Conservation (phyloP, 2,329 filamentous ascomycete genomes). For the Chrysosporium keratinophilum region DNA sequence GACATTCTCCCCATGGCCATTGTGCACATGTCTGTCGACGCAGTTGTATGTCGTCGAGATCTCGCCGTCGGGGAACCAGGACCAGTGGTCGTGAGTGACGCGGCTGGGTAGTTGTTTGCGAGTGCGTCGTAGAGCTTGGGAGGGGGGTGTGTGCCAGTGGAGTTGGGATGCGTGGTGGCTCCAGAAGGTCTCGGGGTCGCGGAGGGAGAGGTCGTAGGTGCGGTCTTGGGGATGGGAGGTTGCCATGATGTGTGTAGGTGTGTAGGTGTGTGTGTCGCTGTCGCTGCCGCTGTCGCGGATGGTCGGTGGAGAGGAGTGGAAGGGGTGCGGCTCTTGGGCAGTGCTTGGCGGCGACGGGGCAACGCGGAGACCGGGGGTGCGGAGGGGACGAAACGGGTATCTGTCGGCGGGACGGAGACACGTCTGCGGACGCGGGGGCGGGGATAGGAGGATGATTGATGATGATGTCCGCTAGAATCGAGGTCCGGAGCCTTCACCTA, state of each 20-base stretch:
- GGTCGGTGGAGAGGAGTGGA: no score
- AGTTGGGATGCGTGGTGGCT: constrained; percentile 60
- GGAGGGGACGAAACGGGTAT: neutral
- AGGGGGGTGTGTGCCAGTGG: constrained; percentile 69
- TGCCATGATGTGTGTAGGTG: neutral
- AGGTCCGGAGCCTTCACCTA: no score
- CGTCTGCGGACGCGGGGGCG: neutral
- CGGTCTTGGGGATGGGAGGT: constrained; percentile 36
- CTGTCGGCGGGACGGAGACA: neutral
- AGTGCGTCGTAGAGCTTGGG: constrained; percentile 47
- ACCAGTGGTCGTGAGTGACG: constrained; percentile 63
- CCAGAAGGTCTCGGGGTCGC: constrained; percentile 67
- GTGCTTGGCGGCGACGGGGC: no score
- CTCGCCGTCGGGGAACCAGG: constrained; percentile 81
- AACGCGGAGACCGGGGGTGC: no score
- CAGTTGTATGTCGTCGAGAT: constrained; percentile 91
- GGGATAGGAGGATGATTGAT: neutral
- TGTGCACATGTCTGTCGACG: constrained; percentile 74
- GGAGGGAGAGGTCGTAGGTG: constrained; percentile 50
- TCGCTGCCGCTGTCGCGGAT: no score
- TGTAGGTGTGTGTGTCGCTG: neutral
- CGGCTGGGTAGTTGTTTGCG: constrained; percentile 53
- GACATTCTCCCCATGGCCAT: constrained; percentile 59
- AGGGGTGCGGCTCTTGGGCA: no score
- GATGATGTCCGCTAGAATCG: no score